These are phyloP conservation scores for Setomelanomma holmii DNA, from an alignment of 2,329 filamentous ascomycete genomes.

Conservation along the genomic window DNA sequence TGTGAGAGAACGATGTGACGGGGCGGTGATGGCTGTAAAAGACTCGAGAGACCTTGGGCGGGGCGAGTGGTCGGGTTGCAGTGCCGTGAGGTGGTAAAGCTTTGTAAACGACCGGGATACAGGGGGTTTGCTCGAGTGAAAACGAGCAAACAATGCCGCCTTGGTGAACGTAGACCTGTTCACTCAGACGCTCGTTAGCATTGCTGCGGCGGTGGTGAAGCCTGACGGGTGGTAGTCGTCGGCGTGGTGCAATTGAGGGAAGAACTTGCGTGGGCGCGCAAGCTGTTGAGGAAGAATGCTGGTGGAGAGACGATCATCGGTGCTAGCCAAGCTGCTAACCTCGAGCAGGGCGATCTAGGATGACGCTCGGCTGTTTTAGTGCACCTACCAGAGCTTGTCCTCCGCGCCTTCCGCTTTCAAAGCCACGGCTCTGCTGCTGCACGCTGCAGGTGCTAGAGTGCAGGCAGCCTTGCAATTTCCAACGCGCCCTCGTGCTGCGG, in stretches of 20 bases:
- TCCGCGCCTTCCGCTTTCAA: constrained; percentile 8
- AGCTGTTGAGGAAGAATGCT: constrained; percentile 34
- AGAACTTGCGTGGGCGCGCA: constrained; percentile 10
- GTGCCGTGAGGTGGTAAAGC: constrained; percentile 13
- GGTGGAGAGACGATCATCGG: constrained; percentile 17
- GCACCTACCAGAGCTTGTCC: constrained; percentile 1
- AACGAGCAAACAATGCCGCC: constrained; percentile 1
- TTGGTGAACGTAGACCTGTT: constrained; percentile 8
- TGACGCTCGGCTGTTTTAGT: neutral
- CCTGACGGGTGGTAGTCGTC: constrained; percentile 19
- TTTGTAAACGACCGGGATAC: constrained; percentile 1
- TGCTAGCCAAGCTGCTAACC: constrained; percentile 10
- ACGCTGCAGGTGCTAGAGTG: neutral
- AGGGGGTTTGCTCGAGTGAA: neutral
- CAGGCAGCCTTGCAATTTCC: constrained; percentile 1
- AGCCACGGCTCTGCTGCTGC: neutral
- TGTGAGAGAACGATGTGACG: constrained; percentile 13
- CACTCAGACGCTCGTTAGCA: constrained; percentile 30
- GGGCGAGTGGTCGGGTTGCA: constrained; percentile 8
- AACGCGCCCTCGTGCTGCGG: neutral
- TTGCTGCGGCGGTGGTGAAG: constrained; percentile 18
- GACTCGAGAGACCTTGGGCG: constrained; percentile 4
- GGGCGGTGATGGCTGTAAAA: neutral
- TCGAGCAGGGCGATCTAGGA: neutral
- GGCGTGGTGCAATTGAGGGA: constrained; percentile 16